Percentiles rank a stretch among this genome's conserved stretches.
phyloP scores from a whole-genome alignment of 805 yeast species.

The Grigorovia yakushimaensis region DNA sequence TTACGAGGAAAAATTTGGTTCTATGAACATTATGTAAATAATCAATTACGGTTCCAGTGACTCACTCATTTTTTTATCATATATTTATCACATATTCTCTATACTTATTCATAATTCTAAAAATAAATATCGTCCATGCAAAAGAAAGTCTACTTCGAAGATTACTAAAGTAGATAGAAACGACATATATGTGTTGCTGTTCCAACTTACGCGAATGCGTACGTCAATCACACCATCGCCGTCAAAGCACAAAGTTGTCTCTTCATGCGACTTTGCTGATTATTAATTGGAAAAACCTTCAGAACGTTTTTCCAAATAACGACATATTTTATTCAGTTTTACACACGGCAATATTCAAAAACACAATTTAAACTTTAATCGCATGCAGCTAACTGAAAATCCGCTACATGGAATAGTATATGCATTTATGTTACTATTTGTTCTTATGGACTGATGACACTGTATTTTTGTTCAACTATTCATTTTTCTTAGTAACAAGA shows the following conservation, averaged over 20 bases:
- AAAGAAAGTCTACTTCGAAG: too few species aligned
- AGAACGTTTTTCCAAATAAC: not conserved
- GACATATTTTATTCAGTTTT: not conserved
- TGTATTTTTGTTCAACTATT: not conserved
- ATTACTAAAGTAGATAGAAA: too few species aligned
- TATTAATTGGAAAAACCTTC: not conserved
- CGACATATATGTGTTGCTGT: too few species aligned
- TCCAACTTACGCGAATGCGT: too few species aligned
- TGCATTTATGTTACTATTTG: not conserved
- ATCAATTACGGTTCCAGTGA: too few species aligned
- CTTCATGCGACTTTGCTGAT: too few species aligned
- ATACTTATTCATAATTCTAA: too few species aligned
- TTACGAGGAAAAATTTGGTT: slow-evolving; percentile 97
- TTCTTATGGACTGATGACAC: not conserved
- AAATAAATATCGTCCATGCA: too few species aligned
- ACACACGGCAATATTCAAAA: too few species aligned
- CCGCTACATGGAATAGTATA: not conserved
- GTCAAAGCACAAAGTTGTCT: too few species aligned
- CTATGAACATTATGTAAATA: slow-evolving; percentile 74
- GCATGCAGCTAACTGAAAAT: not conserved
- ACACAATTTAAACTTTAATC: not conserved
- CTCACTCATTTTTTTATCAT: too few species aligned
- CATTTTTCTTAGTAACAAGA: not conserved
- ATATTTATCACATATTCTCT: not conserved
- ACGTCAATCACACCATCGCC: too few species aligned